These are phyloP conservation scores for Aspergillaceae sp. DNA, from an alignment of 2,329 filamentous ascomycete species.

Conservation along the genomic window DNA sequence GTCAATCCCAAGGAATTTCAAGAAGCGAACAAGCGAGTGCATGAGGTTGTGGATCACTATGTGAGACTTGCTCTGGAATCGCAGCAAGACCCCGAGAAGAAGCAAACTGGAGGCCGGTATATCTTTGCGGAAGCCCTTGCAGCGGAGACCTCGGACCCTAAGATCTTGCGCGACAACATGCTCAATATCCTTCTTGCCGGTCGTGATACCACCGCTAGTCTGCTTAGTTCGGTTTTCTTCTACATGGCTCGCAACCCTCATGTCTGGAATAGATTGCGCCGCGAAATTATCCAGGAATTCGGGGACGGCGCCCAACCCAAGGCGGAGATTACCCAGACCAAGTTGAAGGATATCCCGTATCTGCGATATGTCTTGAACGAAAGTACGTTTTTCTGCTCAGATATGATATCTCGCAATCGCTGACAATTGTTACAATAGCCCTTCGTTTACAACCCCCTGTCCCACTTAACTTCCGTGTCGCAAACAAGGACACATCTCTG, in stretches of 20 bases:
- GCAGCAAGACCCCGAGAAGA: slow-evolving; percentile 25
- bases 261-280: slow-evolving; percentile 30
- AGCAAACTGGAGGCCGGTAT: slow-evolving; percentile 31
- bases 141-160: slow-evolving; percentile 37
- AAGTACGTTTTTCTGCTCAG: slow-evolving; percentile 10
- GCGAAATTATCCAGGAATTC: slow-evolving; percentile 30
- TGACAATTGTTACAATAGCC: slow-evolving; percentile 10
- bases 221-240: slow-evolving; percentile 40
- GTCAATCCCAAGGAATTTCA: slow-evolving; percentile 33
- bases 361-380: slow-evolving; percentile 34
- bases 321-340: slow-evolving; percentile 35
- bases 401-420: too few relatives aligned
- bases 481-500: slow-evolving; percentile 34
- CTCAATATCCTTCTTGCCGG: slow-evolving; percentile 46
- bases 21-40: slow-evolving; percentile 33
- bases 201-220: slow-evolving; percentile 44
- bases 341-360: slow-evolving; percentile 34
- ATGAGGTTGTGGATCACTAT: slow-evolving; percentile 43
- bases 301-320: slow-evolving; percentile 32
- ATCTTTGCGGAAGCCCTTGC: slow-evolving; percentile 44
- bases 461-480: slow-evolving; percentile 38
- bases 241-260: slow-evolving; percentile 36
- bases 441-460: slow-evolving; percentile 40
- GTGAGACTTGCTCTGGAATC: slow-evolving; percentile 37
- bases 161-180: slow-evolving; percentile 40